A percentile compares a stretch with the other conserved stretches of the same genome.
Evolutionary conservation across 2,329 filamentous ascomycete species (phyloP).

Genomic region (Cladophialophora bantiana): DNA sequence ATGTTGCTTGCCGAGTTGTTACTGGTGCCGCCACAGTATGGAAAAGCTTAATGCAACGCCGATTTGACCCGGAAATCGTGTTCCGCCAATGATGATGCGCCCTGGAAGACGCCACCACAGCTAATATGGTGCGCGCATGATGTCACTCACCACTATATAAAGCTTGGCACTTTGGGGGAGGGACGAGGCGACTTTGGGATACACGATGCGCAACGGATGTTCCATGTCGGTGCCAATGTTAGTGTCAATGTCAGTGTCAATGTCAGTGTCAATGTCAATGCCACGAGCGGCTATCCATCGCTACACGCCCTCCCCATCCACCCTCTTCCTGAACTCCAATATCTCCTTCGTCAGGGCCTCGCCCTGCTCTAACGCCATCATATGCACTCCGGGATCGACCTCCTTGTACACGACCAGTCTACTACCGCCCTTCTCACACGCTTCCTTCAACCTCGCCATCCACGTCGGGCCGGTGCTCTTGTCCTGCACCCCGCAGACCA

Average conservation of each 20-base stretch:
- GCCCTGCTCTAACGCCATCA: slow-evolving; percentile 27
- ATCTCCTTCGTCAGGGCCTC: slow-evolving; percentile 18
- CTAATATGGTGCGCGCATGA: too few species aligned
- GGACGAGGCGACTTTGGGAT: too few species aligned
- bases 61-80: too few species aligned
- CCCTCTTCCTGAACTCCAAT: slow-evolving; percentile 7
- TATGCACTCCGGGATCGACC: slow-evolving; percentile 26
- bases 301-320: slow-evolving; percentile 4
- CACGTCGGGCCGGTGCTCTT: slow-evolving; percentile 12
- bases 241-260: neutral
- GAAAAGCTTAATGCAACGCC: too few species aligned
- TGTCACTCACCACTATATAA: too few species aligned
- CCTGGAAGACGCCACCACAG: too few species aligned
- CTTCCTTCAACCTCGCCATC: slow-evolving; percentile 20
- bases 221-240: too few species aligned
- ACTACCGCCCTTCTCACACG: slow-evolving; percentile 1
- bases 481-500: slow-evolving; percentile 25
- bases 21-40: too few species aligned
- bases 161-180: too few species aligned
- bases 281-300: neutral
- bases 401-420: slow-evolving; percentile 16
- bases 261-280: neutral
- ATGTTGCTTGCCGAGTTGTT: too few species aligned
- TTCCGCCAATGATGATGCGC: too few species aligned
- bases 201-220: too few species aligned